Evolutionary conservation across 768 basidiomycete genomes (phyloP).

Genomic region (Solioccasus polychromus): DNA sequence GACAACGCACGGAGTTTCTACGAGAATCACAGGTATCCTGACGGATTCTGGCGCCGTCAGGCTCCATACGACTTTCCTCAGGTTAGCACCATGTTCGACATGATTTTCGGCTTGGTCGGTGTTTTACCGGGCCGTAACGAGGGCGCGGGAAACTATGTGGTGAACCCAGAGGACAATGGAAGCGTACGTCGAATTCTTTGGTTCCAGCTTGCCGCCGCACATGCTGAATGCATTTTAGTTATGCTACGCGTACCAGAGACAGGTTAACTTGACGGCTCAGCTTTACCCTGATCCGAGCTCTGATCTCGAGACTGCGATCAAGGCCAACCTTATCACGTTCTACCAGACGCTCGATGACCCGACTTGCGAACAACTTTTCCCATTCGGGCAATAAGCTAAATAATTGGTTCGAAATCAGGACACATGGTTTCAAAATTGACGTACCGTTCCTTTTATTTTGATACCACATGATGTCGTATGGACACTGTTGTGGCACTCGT

Average conservation of each 20-base stretch:
- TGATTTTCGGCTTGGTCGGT: background rate
- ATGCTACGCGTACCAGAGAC: constrained; percentile 21
- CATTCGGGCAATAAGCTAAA: constrained; percentile 15
- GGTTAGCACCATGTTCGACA: background rate
- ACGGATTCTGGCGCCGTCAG: constrained; percentile 19
- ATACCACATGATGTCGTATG: too few species aligned
- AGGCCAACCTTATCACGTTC: constrained; percentile 16
- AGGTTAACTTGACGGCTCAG: constrained; percentile 16
- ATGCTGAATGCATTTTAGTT: constrained; percentile 8
- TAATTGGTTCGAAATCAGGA: too few species aligned
- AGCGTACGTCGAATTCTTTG: constrained; percentile 9
- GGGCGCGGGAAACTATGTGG: constrained; percentile 15
- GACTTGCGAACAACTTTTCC: constrained; percentile 15
- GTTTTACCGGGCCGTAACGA: constrained; percentile 19
- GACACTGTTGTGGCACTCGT: too few species aligned
- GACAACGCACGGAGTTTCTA: constrained; percentile 21
- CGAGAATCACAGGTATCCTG: constrained; percentile 15
- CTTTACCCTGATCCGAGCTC: constrained; percentile 23
- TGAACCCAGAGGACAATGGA: constrained; percentile 8
- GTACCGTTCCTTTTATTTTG: too few species aligned
- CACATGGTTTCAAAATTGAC: too few species aligned
- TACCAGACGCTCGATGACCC: constrained; percentile 10
- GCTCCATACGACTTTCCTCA: constrained; percentile 6
- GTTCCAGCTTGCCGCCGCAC: background rate
- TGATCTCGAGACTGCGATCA: constrained; percentile 22